Conservation (phyloP, 306 rosid species). For the Trichosanthes cucumerina region DNA sequence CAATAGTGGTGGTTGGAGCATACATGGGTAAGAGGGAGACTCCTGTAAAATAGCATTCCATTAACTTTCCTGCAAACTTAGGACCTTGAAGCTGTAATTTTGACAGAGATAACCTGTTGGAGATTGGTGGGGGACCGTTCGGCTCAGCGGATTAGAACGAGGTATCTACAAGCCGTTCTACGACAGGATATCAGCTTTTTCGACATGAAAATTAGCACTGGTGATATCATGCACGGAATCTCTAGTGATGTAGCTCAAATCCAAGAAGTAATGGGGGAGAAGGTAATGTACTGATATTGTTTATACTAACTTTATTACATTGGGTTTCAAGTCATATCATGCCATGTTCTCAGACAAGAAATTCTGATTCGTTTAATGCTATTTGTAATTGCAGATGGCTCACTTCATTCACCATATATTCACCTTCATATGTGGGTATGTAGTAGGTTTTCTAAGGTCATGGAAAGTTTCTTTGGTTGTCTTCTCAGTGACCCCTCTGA, state of each 20-base stretch:
- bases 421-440: constrained; percentile 76
- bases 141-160: constrained; percentile 67
- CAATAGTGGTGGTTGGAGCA: constrained; percentile 68
- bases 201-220: constrained; percentile 53
- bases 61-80: not conserved
- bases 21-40: constrained; percentile 51
- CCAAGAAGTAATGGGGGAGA: constrained; percentile 96
- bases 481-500: constrained; percentile 69
- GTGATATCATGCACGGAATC: constrained; percentile 87
- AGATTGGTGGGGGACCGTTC: constrained; percentile 83
- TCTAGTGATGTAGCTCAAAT: constrained; percentile 92
- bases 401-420: constrained; percentile 63
- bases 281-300: constrained; percentile 31
- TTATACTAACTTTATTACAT: not conserved
- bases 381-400: constrained; percentile 61
- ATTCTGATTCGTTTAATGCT: not conserved
- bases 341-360: not conserved
- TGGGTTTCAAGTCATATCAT: not conserved
- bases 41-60: constrained; percentile 2
- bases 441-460: constrained; percentile 66
- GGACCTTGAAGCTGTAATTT: constrained; percentile 12
- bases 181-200: constrained; percentile 63
- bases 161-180: constrained; percentile 64
- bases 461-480: constrained; percentile 73
- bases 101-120: constrained; percentile 89